A percentile compares a stretch with the other conserved stretches of the same genome.
Conservation (phyloP, 352 stramenopile genomes). For the Aphanomyces invadans region DNA sequence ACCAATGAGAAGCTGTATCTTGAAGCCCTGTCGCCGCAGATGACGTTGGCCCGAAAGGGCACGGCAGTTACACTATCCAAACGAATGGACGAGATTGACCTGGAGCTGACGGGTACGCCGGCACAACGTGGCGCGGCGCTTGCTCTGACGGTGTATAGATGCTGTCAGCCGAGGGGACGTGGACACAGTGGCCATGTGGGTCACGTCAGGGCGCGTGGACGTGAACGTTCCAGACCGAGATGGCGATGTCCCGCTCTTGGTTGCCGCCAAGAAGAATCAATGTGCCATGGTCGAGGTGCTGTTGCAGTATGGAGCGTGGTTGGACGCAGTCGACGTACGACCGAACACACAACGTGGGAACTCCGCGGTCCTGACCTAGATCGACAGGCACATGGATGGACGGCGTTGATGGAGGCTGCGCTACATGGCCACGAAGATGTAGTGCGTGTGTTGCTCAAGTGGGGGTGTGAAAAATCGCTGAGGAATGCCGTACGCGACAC, state of each 20-base stretch:
- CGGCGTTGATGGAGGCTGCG: constrained; percentile 11
- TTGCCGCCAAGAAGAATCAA: constrained; percentile 19
- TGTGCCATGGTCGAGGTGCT: not conserved
- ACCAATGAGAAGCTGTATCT: not conserved
- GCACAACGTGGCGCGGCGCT: not conserved
- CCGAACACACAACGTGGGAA: not conserved
- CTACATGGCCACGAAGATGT: constrained; percentile 13
- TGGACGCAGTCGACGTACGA: constrained; percentile 13
- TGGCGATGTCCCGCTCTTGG: constrained; percentile 7
- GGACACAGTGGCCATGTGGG: not conserved
- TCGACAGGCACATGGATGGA: constrained; percentile 21
- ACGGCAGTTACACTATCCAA: not conserved
- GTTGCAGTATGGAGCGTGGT: not conserved
- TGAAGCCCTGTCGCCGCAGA: too few relatives aligned
- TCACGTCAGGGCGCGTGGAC: constrained; percentile 1
- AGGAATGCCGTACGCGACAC: constrained; percentile 9
- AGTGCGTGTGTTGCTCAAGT: constrained; percentile 15
- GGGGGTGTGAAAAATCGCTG: constrained; percentile 11
- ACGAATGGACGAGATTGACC: constrained; percentile 16
- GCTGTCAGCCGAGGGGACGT: constrained; percentile 8
- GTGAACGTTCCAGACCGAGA: constrained; percentile 20
- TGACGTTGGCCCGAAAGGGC: not conserved
- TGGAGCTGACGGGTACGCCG: constrained; percentile 14
- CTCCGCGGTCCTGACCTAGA: too few relatives aligned
- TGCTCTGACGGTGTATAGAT: not conserved